Evolutionary conservation across 768 basidiomycete species (phyloP).

Genomic region (Lentinula sp.): DNA sequence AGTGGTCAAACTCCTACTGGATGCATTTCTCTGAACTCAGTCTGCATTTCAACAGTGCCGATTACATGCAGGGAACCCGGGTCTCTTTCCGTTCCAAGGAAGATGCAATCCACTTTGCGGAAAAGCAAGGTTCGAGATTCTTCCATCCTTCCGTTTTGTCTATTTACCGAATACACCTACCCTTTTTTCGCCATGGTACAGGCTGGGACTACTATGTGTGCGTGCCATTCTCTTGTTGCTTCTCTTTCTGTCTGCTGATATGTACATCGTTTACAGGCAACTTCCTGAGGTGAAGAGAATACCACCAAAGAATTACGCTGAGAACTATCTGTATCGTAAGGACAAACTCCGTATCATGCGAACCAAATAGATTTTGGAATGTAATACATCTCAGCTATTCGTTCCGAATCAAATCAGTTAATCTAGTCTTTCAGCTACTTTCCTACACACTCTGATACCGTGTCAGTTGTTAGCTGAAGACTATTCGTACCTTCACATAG

Average conservation of each 20-base stretch:
- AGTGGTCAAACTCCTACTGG: slow-evolving; percentile 23
- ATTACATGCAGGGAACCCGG: slow-evolving; percentile 92
- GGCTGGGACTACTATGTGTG: slow-evolving; percentile 94
- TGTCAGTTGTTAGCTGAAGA: too few relatives aligned
- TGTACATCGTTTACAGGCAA: slow-evolving; percentile 38
- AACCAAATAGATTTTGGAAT: slow-evolving; percentile 68
- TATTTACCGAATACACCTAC: background rate
- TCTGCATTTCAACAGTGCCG: slow-evolving; percentile 49
- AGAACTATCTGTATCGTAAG: slow-evolving; percentile 85
- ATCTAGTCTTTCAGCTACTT: too few relatives aligned
- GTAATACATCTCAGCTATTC: background rate
- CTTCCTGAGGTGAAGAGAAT: slow-evolving; percentile 55
- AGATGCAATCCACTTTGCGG: slow-evolving; percentile 91
- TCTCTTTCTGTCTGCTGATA: background rate
- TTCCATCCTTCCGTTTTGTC: background rate
- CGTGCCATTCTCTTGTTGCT: slow-evolving; percentile 23
- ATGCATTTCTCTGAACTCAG: background rate
- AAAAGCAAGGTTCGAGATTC: slow-evolving; percentile 77
- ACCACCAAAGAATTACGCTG: slow-evolving; percentile 83
- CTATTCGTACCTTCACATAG: too few relatives aligned
- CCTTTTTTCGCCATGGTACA: slow-evolving; percentile 23
- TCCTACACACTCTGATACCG: too few relatives aligned
- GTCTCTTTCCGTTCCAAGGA: slow-evolving; percentile 81
- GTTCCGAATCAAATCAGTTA: background rate
- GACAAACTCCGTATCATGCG: slow-evolving; percentile 75